A percentile compares a stretch with the other conserved stretches of the same genome.
These are phyloP conservation scores for Aspergillus sp. DNA, from an alignment of 2,329 filamentous ascomycete species.

Conservation along the genomic window DNA sequence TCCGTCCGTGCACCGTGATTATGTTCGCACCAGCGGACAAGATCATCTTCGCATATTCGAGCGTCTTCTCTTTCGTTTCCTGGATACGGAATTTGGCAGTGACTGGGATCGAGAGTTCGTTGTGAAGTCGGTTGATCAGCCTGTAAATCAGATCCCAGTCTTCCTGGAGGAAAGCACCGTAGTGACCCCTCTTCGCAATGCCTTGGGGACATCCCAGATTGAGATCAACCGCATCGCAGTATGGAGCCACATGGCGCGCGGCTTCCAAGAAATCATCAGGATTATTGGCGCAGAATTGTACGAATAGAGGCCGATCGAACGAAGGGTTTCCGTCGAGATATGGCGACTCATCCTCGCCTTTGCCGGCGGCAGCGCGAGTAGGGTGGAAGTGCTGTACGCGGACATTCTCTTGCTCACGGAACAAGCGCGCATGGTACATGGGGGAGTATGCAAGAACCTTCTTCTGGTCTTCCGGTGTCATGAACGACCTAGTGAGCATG, in stretches of 20 bases:
- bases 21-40: conserved; percentile 87
- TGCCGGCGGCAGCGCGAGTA: conserved; percentile 40
- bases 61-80: conserved; percentile 80
- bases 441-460: conserved; percentile 85
- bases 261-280: conserved; percentile 58
- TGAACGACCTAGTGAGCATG: conserved; percentile 90
- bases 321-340: conserved; percentile 85
- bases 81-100: conserved; percentile 94
- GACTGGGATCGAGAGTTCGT: conserved; percentile 76
- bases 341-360: conserved; percentile 32
- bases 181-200: conserved; percentile 86
- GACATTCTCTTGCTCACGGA: conserved; percentile 74
- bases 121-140: conserved; percentile 82
- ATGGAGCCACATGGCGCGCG: conserved; percentile 74
- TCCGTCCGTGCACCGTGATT: conserved; percentile 85
- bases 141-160: conserved; percentile 79
- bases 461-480: conserved; percentile 65
- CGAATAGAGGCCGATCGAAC: conserved; percentile 85
- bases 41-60: conserved; percentile 87
- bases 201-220: conserved; percentile 96
- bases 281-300: conserved; percentile 78
- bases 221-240: conserved; percentile 93
- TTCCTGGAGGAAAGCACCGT: conserved; percentile 93
- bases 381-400: conserved; percentile 81
- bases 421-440: conserved; percentile 94